Conservation (phyloP, 257 asterid species). For the Leptodermis oblonga region DNA sequence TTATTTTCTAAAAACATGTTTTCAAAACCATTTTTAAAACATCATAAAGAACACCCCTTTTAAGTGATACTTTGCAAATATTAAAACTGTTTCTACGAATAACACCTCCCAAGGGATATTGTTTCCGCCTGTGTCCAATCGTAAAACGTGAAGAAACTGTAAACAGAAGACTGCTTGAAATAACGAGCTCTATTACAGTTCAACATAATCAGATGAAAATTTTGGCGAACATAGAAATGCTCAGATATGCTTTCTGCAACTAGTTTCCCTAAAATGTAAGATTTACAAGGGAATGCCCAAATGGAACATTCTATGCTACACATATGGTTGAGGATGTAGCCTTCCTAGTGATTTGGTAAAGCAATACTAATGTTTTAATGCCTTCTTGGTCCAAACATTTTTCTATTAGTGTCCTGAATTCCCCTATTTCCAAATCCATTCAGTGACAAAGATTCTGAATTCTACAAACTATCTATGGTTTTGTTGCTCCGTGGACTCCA, state of each 20-base stretch:
- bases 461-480: slow-evolving; percentile 33
- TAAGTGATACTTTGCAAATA: no score
- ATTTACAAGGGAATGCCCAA: slow-evolving; percentile 7
- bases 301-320: neutral
- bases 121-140: no score
- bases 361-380: neutral
- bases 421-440: neutral
- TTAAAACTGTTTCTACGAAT: no score
- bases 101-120: no score
- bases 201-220: neutral
- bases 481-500: slow-evolving; percentile 58
- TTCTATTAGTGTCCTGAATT: neutral
- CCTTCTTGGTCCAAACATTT: neutral
- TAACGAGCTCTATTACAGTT: neutral
- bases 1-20: no score
- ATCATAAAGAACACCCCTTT: no score
- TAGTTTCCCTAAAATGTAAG: neutral
- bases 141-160: neutral
- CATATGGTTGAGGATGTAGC: neutral
- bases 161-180: neutral
- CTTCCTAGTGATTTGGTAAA: neutral
- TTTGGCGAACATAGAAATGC: neutral
- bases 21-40: no score
- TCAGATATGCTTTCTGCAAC: neutral
- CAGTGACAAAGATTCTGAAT: neutral